phyloP scores from a whole-genome alignment of 768 basidiomycete genomes.

The Myochromella boudieri region DNA sequence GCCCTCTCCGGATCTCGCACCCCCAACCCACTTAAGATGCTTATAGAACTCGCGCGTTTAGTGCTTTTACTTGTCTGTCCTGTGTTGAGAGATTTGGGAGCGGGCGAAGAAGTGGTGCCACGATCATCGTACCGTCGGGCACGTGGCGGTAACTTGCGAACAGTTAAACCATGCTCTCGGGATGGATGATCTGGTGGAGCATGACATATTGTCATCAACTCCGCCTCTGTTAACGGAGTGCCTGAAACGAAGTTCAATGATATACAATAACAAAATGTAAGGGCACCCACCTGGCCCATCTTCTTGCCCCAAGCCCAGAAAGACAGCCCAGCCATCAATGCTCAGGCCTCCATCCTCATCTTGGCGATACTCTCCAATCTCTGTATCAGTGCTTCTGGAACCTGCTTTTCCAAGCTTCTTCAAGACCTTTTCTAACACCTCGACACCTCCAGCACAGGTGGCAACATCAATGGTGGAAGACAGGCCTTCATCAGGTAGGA shows the following conservation, averaged over 20 bases:
- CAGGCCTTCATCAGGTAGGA: constrained; percentile 78
- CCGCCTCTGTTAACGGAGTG: constrained; percentile 76
- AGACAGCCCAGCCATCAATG: constrained; percentile 91
- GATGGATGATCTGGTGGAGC: constrained; percentile 75
- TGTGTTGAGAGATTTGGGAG: constrained; percentile 22
- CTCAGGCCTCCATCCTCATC: constrained; percentile 73
- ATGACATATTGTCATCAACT: constrained; percentile 82
- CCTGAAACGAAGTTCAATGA: constrained; percentile 37
- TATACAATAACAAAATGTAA: background rate
- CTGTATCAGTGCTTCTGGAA: constrained; percentile 39
- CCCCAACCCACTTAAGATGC: constrained; percentile 91
- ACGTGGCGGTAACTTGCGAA: constrained; percentile 58
- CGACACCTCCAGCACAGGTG: constrained; percentile 77
- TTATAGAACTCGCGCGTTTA: constrained; percentile 93
- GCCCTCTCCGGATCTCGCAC: constrained; percentile 76
- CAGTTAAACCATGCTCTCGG: constrained; percentile 75
- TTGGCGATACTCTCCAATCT: constrained; percentile 54
- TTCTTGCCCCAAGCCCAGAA: constrained; percentile 58
- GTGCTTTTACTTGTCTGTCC: constrained; percentile 47
- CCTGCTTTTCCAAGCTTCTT: constrained; percentile 82
- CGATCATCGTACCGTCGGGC: constrained; percentile 43
- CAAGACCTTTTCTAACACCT: constrained; percentile 85
- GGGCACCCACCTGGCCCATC: constrained; percentile 49
- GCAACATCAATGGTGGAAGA: constrained; percentile 78
- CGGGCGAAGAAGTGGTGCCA: constrained; percentile 35